phyloP scores from a whole-genome alignment of 805 yeast species.

The Lipomyces yamadae region DNA sequence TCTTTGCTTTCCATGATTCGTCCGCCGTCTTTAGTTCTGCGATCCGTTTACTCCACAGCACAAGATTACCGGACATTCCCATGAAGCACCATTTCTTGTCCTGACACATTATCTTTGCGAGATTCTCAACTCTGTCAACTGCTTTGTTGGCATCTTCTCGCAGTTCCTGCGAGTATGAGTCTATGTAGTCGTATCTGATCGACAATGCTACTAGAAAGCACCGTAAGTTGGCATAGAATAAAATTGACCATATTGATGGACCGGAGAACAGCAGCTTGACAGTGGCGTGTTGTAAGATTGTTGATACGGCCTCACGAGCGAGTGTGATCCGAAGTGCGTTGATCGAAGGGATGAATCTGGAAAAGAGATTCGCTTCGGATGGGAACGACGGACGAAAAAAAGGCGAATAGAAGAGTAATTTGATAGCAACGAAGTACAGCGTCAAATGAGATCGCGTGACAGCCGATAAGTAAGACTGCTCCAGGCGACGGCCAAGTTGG shows the following conservation, averaged over 20 bases:
- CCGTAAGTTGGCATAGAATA: constrained; percentile 14
- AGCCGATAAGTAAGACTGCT: constrained; percentile 13
- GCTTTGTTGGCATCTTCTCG: constrained; percentile 18
- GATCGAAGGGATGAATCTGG: constrained; percentile 17
- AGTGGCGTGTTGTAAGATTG: constrained; percentile 14
- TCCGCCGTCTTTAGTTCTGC: constrained; percentile 20
- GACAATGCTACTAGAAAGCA: constrained; percentile 25
- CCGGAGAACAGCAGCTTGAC: constrained; percentile 20
- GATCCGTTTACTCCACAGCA: constrained; percentile 22
- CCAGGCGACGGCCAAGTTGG: constrained; percentile 5
- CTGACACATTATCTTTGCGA: constrained; percentile 19
- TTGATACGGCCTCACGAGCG: constrained; percentile 15
- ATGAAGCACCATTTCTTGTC: constrained; percentile 21
- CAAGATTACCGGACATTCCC: constrained; percentile 22
- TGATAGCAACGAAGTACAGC: constrained; percentile 14
- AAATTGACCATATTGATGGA: constrained; percentile 22
- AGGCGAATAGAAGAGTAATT: constrained; percentile 19
- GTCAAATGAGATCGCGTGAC: constrained; percentile 17
- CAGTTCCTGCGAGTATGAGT: constrained; percentile 10
- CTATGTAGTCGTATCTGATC: constrained; percentile 17
- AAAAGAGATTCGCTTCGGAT: constrained; percentile 15
- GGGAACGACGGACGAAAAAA: constrained; percentile 22
- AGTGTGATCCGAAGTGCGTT: constrained; percentile 18
- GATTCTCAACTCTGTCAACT: constrained; percentile 11
- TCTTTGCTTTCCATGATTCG: constrained; percentile 1